Conservation (phyloP, 495 filamentous ascomycete species). For the Tirmania nivea region DNA sequence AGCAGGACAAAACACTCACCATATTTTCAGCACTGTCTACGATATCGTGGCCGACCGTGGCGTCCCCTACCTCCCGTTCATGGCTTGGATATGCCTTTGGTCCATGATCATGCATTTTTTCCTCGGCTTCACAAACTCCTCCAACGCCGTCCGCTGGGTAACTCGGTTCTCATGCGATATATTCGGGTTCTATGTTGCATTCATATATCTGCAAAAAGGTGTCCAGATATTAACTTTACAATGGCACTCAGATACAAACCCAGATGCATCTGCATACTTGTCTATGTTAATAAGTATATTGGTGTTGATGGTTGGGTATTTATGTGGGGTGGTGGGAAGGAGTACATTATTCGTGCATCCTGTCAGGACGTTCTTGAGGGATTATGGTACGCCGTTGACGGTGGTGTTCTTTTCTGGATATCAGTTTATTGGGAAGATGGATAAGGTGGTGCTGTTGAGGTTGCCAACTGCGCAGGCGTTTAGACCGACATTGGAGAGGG, state of each 20-base stretch:
- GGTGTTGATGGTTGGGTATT: constrained; percentile 48
- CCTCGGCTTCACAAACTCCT: constrained; percentile 56
- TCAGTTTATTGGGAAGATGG: constrained; percentile 64
- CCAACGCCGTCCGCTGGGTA: constrained; percentile 60
- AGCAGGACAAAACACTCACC: neutral
- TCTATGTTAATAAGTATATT: constrained; percentile 52
- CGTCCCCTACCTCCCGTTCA: constrained; percentile 56
- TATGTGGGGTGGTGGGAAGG: constrained; percentile 45
- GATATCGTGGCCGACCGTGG: constrained; percentile 50
- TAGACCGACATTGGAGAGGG: constrained; percentile 53
- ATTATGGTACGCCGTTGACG: constrained; percentile 65
- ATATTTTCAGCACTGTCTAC: constrained; percentile 41
- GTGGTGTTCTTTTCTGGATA: constrained; percentile 79
- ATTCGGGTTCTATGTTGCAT: constrained; percentile 69
- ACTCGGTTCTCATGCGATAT: constrained; percentile 73
- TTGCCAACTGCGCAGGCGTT: constrained; percentile 59
- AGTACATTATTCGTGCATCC: constrained; percentile 48
- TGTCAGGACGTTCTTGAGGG: constrained; percentile 56
- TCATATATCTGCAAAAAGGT: constrained; percentile 69
- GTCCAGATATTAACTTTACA: constrained; percentile 51
- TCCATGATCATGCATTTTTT: constrained; percentile 61
- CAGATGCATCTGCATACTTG: constrained; percentile 40
- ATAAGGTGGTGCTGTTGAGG: constrained; percentile 35
- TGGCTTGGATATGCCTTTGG: constrained; percentile 77
- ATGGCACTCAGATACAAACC: constrained; percentile 25